These are phyloP conservation scores for Alternaria gansuensis DNA, from an alignment of 2,329 filamentous ascomycete species.

Conservation along the genomic window DNA sequence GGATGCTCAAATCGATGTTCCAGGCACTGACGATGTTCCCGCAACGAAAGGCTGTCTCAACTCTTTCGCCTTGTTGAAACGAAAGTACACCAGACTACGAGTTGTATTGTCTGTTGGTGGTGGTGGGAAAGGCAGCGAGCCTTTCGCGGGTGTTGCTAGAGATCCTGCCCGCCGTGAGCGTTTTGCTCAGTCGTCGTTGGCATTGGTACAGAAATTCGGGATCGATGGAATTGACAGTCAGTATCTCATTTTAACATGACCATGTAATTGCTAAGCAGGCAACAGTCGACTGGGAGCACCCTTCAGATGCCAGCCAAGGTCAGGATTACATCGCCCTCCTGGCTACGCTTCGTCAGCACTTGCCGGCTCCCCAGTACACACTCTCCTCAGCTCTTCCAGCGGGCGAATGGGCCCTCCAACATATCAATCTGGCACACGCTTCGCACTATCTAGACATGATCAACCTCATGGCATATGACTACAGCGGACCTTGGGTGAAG, in stretches of 20 bases:
- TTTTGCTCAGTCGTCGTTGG: slow-evolving; percentile 73
- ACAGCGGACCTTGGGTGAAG: slow-evolving; percentile 74
- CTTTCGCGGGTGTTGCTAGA: slow-evolving; percentile 73
- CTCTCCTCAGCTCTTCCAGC: slow-evolving; percentile 78
- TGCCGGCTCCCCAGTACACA: slow-evolving; percentile 74
- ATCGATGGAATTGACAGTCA: slow-evolving; percentile 80
- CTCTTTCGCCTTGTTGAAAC: slow-evolving; percentile 76
- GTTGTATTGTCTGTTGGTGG: slow-evolving; percentile 83
- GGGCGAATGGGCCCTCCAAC: slow-evolving; percentile 69
- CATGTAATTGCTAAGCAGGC: slow-evolving; percentile 22
- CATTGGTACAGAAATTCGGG: slow-evolving; percentile 73
- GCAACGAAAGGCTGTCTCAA: slow-evolving; percentile 66
- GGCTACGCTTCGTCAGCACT: slow-evolving; percentile 69
- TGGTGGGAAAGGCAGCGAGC: slow-evolving; percentile 70
- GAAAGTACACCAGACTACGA: slow-evolving; percentile 73
- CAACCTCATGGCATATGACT: slow-evolving; percentile 84
- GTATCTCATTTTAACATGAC: background rate
- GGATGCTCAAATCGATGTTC: slow-evolving; percentile 75
- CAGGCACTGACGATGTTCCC: slow-evolving; percentile 61
- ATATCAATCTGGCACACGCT: slow-evolving; percentile 72
- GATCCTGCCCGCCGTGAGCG: slow-evolving; percentile 69
- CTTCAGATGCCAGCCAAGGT: slow-evolving; percentile 71
- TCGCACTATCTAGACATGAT: slow-evolving; percentile 75
- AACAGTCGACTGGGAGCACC: slow-evolving; percentile 83
- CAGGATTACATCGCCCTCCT: slow-evolving; percentile 75